Conservation (phyloP, 2,329 filamentous ascomycete genomes). For the Aspergillus alliaceus region DNA sequence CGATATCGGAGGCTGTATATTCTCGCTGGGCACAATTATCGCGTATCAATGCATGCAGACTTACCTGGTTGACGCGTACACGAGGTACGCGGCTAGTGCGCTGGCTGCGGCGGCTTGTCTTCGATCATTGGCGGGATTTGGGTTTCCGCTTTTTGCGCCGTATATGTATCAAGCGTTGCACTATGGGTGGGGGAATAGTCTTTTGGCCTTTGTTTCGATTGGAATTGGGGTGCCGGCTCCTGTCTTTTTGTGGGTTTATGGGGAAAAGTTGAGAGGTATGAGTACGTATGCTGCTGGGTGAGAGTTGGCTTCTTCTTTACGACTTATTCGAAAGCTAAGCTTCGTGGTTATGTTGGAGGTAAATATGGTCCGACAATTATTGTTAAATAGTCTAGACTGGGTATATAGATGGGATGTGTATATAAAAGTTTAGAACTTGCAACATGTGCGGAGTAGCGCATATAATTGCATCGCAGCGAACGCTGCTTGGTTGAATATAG, state of each 20-base stretch:
- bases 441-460: too few species aligned
- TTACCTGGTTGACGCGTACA: conserved; percentile 36
- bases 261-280: conserved; percentile 41
- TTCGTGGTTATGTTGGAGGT: too few species aligned
- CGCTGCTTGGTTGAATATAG: too few species aligned
- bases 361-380: too few species aligned
- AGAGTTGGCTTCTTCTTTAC: too few species aligned
- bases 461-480: too few species aligned
- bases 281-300: conserved; percentile 38
- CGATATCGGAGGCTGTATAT: conserved; percentile 50
- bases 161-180: conserved; percentile 30
- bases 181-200: conserved; percentile 35
- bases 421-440: too few species aligned
- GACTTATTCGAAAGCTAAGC: too few species aligned
- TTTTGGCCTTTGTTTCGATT: conserved; percentile 36
- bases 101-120: conserved; percentile 27
- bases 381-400: too few species aligned
- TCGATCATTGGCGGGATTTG: conserved; percentile 32
- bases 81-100: conserved; percentile 33
- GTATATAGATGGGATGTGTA: too few species aligned
- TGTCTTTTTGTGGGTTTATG: conserved; percentile 48
- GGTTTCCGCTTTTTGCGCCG: conserved; percentile 37
- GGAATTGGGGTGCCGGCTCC: conserved; percentile 44
- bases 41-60: conserved; percentile 36
- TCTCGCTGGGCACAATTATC: conserved; percentile 46